These are phyloP conservation scores for Populus pruinosa DNA, from an alignment of 345 rosid species.

Conservation along the genomic window DNA sequence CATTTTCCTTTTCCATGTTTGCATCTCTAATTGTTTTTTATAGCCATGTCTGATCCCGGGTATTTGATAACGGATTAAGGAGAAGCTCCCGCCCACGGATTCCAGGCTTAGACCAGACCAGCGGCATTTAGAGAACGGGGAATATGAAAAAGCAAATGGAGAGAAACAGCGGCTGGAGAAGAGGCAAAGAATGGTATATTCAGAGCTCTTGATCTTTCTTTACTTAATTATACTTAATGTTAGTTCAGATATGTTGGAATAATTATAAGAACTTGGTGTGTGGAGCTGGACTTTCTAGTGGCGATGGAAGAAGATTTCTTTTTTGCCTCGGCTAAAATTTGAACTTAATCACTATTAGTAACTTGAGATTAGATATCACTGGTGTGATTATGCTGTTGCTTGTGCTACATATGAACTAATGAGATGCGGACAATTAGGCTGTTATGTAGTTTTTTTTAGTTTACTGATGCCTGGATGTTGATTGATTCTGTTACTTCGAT, in stretches of 20 bases:
- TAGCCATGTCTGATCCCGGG: conserved; percentile 51
- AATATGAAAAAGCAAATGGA: conserved; percentile 85
- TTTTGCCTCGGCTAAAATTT: background rate
- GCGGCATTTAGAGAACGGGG: conserved; percentile 93
- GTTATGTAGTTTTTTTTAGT: background rate
- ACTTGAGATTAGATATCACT: background rate
- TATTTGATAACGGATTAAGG: conserved; percentile 79
- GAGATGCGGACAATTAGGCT: background rate
- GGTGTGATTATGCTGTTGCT: background rate
- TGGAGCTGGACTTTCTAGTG: background rate
- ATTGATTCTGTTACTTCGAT: background rate
- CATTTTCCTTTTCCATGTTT: conserved; percentile 26
- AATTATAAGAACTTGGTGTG: background rate
- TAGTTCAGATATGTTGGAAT: background rate
- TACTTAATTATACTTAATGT: background rate
- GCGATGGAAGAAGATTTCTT: background rate
- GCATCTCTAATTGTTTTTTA: conserved; percentile 45
- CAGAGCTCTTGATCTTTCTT: background rate
- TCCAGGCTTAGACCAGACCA: conserved; percentile 97
- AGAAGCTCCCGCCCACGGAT: conserved; percentile 96
- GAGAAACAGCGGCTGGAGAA: conserved; percentile 91
- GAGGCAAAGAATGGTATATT: conserved; percentile 88
- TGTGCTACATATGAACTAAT: background rate
- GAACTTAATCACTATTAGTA: background rate
- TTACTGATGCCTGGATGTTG: background rate